Base-by-base conservation (phyloP, 1,139 yeast species). In the Debaryomyces subglobosus region DNA sequence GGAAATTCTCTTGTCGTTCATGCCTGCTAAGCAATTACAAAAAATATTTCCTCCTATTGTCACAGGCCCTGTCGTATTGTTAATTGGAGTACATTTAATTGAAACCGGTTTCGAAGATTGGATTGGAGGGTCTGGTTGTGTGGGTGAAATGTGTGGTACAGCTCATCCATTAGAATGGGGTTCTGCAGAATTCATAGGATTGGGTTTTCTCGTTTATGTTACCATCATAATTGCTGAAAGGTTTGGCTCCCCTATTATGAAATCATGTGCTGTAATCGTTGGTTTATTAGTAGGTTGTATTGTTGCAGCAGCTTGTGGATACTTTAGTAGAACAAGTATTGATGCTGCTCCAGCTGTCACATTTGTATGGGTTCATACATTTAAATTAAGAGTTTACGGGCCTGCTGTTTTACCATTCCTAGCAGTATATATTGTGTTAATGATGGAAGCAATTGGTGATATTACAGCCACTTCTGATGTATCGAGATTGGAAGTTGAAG, bases 181-280 rank as follows among this genome's bases (percentile, higher is more conserved):
- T 2, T 82, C 91, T 24, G 96, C 96, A 8, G 80, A 85, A 62
- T 90, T 85, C 61, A 69, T 91, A 55, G 97, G 97, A 40, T 76
- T 90, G 25, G 97, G 97, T 2, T 89, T 91, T 74, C 71, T 86
- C 35, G 97, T 90, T 10, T 88, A 82, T 60, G 75, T 83, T 27
- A 72, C 89, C 8, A 89, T 91, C 58, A 77, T 90, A 49, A 53
- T 89, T 33, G 80, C 87, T 56, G 97, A 91, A 67, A 83, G 83
- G 62, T 90, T 88, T 78, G 97, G 97, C 27, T 82, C 96, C n/a
- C 97, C 97, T 49, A 86, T 90, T 58, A 87, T 90, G 95, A 89
- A 87, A 65, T 87, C 96, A 7, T 89, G 96, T 76, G 94, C 96
- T 0, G 96, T 90, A 43, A 87, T 90, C 56, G 70, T 85, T 38